phyloP scores from a whole-genome alignment of 2,329 filamentous ascomycete species.

The Fusarium cyanostomum region DNA sequence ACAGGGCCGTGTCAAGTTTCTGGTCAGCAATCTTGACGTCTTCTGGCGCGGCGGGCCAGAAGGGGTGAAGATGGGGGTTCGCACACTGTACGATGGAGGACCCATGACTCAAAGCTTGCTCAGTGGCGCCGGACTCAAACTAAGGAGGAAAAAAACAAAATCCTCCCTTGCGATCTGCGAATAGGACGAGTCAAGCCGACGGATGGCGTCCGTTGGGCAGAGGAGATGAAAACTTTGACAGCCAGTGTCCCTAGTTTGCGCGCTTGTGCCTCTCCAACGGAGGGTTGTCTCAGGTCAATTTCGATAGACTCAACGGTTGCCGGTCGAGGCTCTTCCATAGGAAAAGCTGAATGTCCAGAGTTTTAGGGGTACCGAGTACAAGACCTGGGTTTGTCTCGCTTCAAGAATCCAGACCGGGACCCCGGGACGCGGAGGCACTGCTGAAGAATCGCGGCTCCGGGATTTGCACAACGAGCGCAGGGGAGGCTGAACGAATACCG shows the following conservation, averaged over 20 bases:
- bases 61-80: not conserved
- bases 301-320: constrained; percentile 17
- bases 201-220: not conserved
- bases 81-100: constrained; percentile 28
- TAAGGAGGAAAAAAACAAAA: not conserved
- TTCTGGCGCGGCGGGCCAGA: constrained; percentile 20
- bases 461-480: not conserved
- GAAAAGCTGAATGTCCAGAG: not conserved
- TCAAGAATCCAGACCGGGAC: not conserved
- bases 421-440: not conserved
- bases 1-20: constrained; percentile 24
- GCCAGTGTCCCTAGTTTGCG: not conserved
- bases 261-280: not conserved
- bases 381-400: too few relatives aligned
- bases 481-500: not conserved
- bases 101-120: constrained; percentile 26
- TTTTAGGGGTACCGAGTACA: not conserved
- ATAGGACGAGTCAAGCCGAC: constrained; percentile 14
- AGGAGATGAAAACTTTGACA: constrained; percentile 4
- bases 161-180: not conserved
- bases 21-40: constrained; percentile 15
- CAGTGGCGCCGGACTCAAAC: constrained; percentile 28
- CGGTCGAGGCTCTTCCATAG: not conserved
- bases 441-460: constrained; percentile 22
- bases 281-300: constrained; percentile 7